Conservation (phyloP, 495 filamentous ascomycete species). For the Trichoderma gamsii region DNA sequence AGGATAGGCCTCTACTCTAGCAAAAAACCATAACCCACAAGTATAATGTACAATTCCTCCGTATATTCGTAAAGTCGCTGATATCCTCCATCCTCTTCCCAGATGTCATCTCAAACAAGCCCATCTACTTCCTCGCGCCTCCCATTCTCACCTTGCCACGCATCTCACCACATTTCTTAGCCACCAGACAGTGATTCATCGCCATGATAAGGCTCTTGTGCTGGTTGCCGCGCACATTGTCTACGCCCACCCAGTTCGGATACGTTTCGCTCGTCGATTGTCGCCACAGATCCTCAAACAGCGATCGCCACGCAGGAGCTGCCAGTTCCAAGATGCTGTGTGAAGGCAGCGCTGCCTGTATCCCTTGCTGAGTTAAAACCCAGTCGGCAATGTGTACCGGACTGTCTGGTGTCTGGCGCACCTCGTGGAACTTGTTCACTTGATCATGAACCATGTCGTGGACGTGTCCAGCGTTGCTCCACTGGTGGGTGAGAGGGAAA, state of each 20-base stretch:
- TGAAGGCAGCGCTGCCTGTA: neutral
- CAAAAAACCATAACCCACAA: too few species aligned
- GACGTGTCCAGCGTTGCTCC: neutral
- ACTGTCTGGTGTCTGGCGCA: neutral
- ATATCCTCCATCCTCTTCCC: too few species aligned
- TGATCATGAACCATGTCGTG: neutral
- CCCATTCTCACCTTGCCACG: neutral
- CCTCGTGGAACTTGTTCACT: neutral
- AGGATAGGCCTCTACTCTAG: too few species aligned
- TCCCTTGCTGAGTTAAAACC: neutral
- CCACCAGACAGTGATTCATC: conserved; percentile 10
- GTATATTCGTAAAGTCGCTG: too few species aligned
- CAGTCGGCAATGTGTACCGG: neutral
- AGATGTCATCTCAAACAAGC: neutral
- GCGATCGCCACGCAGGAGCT: neutral
- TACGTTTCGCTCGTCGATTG: neutral
- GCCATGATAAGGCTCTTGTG: conserved; percentile 1
- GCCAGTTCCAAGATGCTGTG: neutral
- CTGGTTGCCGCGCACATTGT: conserved; percentile 5
- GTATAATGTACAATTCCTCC: too few species aligned
- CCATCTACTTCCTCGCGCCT: neutral
- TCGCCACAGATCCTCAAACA: neutral
- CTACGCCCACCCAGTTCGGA: conserved; percentile 6
- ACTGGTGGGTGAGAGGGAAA: conserved; percentile 6
- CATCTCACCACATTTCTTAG: conserved; percentile 9